Evolutionary conservation across 768 basidiomycete genomes (phyloP).

Genomic region (Auricularia heimuer): DNA sequence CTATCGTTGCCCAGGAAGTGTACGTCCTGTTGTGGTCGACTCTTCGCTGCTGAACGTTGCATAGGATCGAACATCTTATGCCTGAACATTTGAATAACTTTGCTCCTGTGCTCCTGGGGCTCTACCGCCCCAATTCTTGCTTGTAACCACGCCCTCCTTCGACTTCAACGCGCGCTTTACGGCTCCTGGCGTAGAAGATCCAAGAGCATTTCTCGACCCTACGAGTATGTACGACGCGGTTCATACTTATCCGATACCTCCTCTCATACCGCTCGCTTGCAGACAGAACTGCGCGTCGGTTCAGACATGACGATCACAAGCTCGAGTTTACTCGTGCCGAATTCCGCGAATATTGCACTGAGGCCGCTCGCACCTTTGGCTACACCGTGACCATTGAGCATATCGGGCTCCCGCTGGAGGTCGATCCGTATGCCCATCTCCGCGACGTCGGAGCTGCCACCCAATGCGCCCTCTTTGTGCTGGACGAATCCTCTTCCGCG

Average conservation of each 20-base stretch:
- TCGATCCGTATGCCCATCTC: conserved; percentile 68
- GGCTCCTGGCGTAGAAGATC: conserved; percentile 34
- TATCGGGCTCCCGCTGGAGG: conserved; percentile 48
- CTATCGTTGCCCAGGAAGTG: conserved; percentile 77
- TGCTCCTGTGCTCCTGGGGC: conserved; percentile 61
- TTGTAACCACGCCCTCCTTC: conserved; percentile 81
- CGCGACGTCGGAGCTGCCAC: conserved; percentile 53
- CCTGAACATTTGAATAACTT: conserved; percentile 49
- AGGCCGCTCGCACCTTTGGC: conserved; percentile 54
- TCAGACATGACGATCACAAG: conserved; percentile 77
- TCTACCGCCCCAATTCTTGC: conserved; percentile 59
- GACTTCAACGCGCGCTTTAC: conserved; percentile 72
- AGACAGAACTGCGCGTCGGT: conserved; percentile 57
- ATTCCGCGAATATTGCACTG: conserved; percentile 53
- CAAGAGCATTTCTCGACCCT: conserved; percentile 58
- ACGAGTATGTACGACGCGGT: conserved; percentile 29
- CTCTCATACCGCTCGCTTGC: neutral
- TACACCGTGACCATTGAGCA: conserved; percentile 53
- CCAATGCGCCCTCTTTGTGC: conserved; percentile 50
- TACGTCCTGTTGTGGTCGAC: conserved; percentile 27
- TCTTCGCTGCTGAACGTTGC: neutral
- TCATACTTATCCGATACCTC: neutral
- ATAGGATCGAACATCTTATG: conserved; percentile 72
- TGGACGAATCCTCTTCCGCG: conserved; percentile 8
- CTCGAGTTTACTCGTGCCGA: conserved; percentile 83